Conservation (phyloP, 2,329 filamentous ascomycete genomes). For the Claviceps capensis region DNA sequence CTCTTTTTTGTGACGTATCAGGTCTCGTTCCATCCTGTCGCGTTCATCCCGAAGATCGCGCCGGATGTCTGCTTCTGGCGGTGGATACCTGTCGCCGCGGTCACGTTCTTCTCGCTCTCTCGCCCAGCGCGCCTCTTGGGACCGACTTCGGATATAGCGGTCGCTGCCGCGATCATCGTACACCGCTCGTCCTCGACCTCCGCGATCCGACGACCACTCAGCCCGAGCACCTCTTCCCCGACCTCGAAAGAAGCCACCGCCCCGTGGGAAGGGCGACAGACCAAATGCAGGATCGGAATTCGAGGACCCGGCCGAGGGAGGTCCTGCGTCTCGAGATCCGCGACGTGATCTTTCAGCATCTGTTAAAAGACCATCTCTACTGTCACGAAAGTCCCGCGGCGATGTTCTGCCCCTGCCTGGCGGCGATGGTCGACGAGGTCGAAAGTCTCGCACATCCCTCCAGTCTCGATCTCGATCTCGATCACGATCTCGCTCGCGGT, state of each 20-base stretch:
- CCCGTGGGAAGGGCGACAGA: constrained; percentile 35
- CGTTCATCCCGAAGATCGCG: constrained; percentile 34
- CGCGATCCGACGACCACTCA: constrained; percentile 30
- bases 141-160: constrained; percentile 51
- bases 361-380: constrained; percentile 43
- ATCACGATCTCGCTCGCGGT: constrained; percentile 32
- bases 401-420: constrained; percentile 49
- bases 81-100: constrained; percentile 26
- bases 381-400: constrained; percentile 51
- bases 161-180: constrained; percentile 46
- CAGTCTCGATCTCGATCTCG: constrained; percentile 37
- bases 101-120: constrained; percentile 45
- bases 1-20: constrained; percentile 37
- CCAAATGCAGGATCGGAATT: constrained; percentile 54
- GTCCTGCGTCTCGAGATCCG: constrained; percentile 55
- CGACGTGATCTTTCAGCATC: constrained; percentile 55
- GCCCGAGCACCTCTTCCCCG: constrained; percentile 33
- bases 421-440: constrained; percentile 43
- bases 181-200: constrained; percentile 42
- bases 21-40: constrained; percentile 31
- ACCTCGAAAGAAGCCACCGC: constrained; percentile 41
- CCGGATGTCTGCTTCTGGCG: constrained; percentile 23
- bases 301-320: constrained; percentile 56
- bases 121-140: constrained; percentile 47
- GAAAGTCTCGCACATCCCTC: constrained; percentile 26